These are phyloP conservation scores for Scutellaria barbata DNA, from an alignment of 257 asterid genomes.

Conservation along the genomic window DNA sequence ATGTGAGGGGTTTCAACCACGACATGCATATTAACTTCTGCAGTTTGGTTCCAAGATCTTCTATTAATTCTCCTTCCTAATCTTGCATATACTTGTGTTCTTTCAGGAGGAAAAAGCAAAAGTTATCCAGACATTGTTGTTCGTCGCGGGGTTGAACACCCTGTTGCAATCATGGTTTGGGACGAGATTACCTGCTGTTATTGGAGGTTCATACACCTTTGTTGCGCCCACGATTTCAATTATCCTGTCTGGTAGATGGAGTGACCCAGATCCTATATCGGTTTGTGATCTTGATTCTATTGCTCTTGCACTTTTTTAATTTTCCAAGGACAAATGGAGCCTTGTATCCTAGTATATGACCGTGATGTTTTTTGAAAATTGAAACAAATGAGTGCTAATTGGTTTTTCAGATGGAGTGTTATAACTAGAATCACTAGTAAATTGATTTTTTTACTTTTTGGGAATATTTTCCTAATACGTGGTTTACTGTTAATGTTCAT, in stretches of 20 bases:
- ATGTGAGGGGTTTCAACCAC: constrained; percentile 56
- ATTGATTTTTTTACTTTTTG: neutral
- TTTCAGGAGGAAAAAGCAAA: constrained; percentile 89
- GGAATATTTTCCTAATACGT: constrained; percentile 8
- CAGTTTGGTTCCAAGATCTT: neutral
- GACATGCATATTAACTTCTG: constrained; percentile 1
- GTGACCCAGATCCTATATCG: constrained; percentile 77
- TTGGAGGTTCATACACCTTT: constrained; percentile 92
- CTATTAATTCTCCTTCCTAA: neutral
- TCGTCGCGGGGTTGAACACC: constrained; percentile 89
- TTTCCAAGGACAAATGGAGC: neutral
- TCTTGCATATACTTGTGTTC: constrained; percentile 7
- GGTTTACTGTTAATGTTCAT: constrained; percentile 12
- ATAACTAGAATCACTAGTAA: neutral
- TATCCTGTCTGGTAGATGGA: constrained; percentile 94
- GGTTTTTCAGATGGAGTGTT: neutral
- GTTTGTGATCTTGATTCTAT: constrained; percentile 49
- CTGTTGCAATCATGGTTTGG: constrained; percentile 85
- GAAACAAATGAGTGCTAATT: neutral
- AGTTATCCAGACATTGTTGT: constrained; percentile 86
- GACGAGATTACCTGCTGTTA: constrained; percentile 88
- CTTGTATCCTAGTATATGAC: neutral
- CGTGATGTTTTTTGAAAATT: neutral
- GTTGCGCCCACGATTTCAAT: constrained; percentile 93
- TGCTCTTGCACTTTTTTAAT: neutral